Conservation (phyloP, 2,329 filamentous ascomycete species). For the Xylaria sp. region DNA sequence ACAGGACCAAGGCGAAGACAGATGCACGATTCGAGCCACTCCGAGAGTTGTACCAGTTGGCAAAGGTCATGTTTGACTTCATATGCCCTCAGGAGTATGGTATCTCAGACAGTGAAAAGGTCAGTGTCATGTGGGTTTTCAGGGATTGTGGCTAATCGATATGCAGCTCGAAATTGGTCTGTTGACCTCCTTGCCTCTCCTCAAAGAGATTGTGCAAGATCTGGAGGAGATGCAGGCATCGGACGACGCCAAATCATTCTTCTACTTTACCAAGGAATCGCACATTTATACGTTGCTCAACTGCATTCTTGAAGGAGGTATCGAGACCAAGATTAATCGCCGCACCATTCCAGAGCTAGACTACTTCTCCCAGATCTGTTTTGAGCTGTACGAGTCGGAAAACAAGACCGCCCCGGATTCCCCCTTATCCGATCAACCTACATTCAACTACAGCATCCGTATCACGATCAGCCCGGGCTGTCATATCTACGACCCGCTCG, state of each 20-base stretch:
- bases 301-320: constrained; percentile 93
- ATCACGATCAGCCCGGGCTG: constrained; percentile 95
- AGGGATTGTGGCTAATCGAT: constrained; percentile 15
- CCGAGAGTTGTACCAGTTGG: constrained; percentile 85
- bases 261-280: constrained; percentile 99
- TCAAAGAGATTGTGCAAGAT: constrained; percentile 95
- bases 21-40: constrained; percentile 83
- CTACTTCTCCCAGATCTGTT: constrained; percentile 95
- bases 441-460: constrained; percentile 90
- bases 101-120: constrained; percentile 87
- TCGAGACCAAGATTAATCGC: constrained; percentile 93
- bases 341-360: constrained; percentile 95
- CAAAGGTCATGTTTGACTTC: constrained; percentile 95
- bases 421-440: constrained; percentile 54
- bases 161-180: constrained; percentile 82
- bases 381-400: constrained; percentile 94
- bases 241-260: constrained; percentile 88
- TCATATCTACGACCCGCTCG: constrained; percentile 91
- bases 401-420: constrained; percentile 52
- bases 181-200: constrained; percentile 82
- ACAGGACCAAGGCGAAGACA: constrained; percentile 68
- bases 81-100: constrained; percentile 98
- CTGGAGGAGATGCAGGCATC: constrained; percentile 96
- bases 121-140: constrained; percentile 19
- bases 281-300: constrained; percentile 98